Evolutionary conservation across 495 filamentous ascomycete genomes (phyloP).

Genomic region (Neurospora tetrasperma): DNA sequence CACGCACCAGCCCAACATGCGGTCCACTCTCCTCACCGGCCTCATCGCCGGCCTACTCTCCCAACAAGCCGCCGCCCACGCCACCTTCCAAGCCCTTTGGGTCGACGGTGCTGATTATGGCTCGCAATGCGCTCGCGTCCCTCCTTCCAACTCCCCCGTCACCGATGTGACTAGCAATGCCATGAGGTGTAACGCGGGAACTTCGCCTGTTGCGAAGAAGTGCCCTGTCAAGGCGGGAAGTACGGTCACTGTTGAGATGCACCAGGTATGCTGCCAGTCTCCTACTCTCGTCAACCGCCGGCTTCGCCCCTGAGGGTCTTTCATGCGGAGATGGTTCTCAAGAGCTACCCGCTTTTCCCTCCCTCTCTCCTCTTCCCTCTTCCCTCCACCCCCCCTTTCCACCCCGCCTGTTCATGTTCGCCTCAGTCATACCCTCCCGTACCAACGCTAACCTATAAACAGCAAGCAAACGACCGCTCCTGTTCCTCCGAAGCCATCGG

Average conservation of each 20-base stretch:
- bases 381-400: neutral
- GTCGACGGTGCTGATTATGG: conserved; percentile 38
- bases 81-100: conserved; percentile 44
- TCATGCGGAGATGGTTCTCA: conserved; percentile 18
- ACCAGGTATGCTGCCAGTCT: conserved; percentile 27
- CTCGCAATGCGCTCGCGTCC: conserved; percentile 29
- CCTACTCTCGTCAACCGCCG: neutral
- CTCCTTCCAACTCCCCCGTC: conserved; percentile 37
- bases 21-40: conserved; percentile 24
- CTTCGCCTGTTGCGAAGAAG: conserved; percentile 25
- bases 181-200: conserved; percentile 32
- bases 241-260: conserved; percentile 43
- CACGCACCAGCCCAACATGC: conserved; percentile 22
- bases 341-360: neutral
- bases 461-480: conserved; percentile 34
- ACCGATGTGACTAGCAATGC: conserved; percentile 28
- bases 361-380: neutral
- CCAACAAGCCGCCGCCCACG: conserved; percentile 32
- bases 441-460: conserved; percentile 13
- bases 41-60: conserved; percentile 22
- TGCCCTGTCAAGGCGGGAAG: conserved; percentile 38
- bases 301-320: conserved; percentile 27
- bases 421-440: neutral
- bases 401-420: neutral
- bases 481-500: conserved; percentile 39